Percentiles rank a stretch among this genome's conserved stretches.
These are phyloP conservation scores for Naegleria fowleri DNA, from an alignment of 208 protist species.

Conservation along the genomic window DNA sequence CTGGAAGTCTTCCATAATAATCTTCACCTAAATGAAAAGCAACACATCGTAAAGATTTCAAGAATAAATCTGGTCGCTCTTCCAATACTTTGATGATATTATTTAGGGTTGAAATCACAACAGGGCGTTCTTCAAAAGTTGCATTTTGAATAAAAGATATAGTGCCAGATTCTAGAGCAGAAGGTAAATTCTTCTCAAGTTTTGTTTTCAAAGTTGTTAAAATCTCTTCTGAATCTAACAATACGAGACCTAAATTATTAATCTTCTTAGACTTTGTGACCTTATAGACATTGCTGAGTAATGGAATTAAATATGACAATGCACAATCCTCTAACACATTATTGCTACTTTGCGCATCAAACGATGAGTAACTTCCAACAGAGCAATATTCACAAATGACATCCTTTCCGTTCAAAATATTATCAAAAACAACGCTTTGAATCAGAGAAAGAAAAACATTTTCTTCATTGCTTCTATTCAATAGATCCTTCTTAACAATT, in stretches of 20 bases:
- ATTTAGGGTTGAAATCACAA: neutral
- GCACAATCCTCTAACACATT: neutral
- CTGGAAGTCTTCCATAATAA: neutral
- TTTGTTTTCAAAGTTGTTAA: neutral
- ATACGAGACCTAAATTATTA: neutral
- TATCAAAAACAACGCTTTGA: neutral
- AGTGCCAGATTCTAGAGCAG: neutral
- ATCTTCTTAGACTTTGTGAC: neutral
- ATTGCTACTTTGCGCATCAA: neutral
- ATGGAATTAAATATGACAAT: neutral
- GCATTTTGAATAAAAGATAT: neutral
- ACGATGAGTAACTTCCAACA: neutral
- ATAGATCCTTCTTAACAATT: neutral
- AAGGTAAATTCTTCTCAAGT: neutral
- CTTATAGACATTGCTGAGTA: neutral
- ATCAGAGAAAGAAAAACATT: neutral
- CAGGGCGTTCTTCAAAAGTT: neutral
- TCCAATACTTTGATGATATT: neutral
- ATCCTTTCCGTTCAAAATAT: neutral
- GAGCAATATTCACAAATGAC: neutral
- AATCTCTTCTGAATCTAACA: neutral
- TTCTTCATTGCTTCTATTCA: neutral
- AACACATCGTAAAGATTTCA: neutral
- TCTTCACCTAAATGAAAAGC: neutral
- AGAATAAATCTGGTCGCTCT: neutral